Evolutionary conservation across 371 early-diverging fungal genomes (phyloP), one percentile per base, ranked within the genome.

Genomic region (Gilbertella persicaria): DNA sequence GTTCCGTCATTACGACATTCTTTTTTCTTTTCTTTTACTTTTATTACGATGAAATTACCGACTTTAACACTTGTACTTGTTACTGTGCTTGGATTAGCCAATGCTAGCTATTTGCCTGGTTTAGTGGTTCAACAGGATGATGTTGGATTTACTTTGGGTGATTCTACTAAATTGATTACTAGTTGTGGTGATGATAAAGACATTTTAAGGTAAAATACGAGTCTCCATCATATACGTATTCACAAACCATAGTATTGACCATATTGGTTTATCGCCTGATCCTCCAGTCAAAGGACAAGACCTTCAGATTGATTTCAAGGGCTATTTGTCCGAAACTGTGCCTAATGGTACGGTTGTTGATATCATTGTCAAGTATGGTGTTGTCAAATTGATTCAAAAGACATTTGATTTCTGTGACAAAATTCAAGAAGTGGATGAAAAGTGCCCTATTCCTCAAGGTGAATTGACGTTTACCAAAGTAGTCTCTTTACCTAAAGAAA

Each of bases 401-500:
- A 52, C 33, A 29, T 58, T 73, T 45, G 78, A 88, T 66, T 73
- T 84, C 55, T 78, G 84, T 47, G 71, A 82, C 10, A 70, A 84
- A 16, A 58, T 64, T 17, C 61, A 58, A 48, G 66, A 83, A 40
- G 57, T 83, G 14, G 71, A 77, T 57, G 80, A 77, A 57, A 50
- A 65, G 5, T 86, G 87, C 50, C 87, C 87, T 25, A 55, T 86
- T 39, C 54, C 62, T 3, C 39, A 66, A 12, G 87, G 87, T 7
- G 66, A 72, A 0, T 64, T 80, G 7, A 29, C 28, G 2, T 52
- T 84, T 14, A 37, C 67, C 5, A 74, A 78, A 46, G 46, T 60
- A 0, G 74, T 86, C 23, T 73, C 69, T 24, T 67, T 86, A 19
- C 87, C 87, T 42, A 81, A 76, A 33, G 69, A 70, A 54, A 73